Percentiles rank a stretch among this genome's conserved stretches.
These are phyloP conservation scores for Aspergillus sp. DNA, from an alignment of 2,329 filamentous ascomycete genomes.

Conservation along the genomic window DNA sequence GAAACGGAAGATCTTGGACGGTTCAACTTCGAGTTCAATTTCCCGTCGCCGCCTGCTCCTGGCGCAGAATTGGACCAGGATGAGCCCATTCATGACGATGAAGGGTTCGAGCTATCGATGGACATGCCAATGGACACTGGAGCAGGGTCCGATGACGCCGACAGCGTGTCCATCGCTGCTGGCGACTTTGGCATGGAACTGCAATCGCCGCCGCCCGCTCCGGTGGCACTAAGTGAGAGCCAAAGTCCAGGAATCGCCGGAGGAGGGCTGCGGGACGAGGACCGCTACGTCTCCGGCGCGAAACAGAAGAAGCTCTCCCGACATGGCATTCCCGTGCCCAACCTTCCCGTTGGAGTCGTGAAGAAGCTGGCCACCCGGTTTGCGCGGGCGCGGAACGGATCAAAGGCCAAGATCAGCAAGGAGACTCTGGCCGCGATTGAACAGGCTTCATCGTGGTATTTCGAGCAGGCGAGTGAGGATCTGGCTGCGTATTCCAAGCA, in stretches of 20 bases:
- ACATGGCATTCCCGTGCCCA: constrained; percentile 73
- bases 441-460: constrained; percentile 86
- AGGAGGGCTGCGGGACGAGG: constrained; percentile 39
- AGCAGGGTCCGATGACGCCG: constrained; percentile 28
- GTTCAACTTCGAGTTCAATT: constrained; percentile 45
- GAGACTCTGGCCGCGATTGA: constrained; percentile 74
- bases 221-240: constrained; percentile 33
- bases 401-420: constrained; percentile 69
- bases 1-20: constrained; percentile 47
- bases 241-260: constrained; percentile 37
- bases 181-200: constrained; percentile 37
- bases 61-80: constrained; percentile 34
- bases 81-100: constrained; percentile 35
- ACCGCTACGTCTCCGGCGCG: constrained; percentile 26
- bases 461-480: constrained; percentile 82
- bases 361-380: constrained; percentile 68
- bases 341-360: constrained; percentile 70
- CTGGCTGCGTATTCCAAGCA: constrained; percentile 77
- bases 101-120: constrained; percentile 36
- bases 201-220: constrained; percentile 30
- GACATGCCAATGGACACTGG: constrained; percentile 28
- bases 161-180: constrained; percentile 15
- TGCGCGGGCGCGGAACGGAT: constrained; percentile 64
- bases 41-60: constrained; percentile 38
- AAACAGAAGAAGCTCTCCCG: constrained; percentile 64